These are phyloP conservation scores for Pleurotus platypus DNA, from an alignment of 768 basidiomycete species.

Conservation along the genomic window DNA sequence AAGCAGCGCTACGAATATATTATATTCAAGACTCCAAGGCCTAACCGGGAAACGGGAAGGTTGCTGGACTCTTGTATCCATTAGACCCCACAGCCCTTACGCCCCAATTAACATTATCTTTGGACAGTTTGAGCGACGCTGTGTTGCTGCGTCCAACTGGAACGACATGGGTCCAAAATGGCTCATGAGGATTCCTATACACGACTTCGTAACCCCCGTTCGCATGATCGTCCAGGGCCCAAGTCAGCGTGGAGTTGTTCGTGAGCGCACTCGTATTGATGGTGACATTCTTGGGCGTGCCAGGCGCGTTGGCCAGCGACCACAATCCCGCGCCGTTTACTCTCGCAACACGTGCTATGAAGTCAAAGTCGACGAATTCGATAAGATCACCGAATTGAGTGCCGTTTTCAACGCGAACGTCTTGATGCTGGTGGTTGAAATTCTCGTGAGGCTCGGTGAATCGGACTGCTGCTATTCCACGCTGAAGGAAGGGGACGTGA, in stretches of 20 bases:
- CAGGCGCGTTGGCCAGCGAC: slow-evolving; percentile 54
- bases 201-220: slow-evolving; percentile 49
- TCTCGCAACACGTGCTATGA: slow-evolving; percentile 45
- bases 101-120: slow-evolving; percentile 51
- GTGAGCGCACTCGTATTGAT: background rate
- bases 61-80: slow-evolving; percentile 49
- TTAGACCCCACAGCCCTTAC: slow-evolving; percentile 48
- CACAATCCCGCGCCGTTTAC: slow-evolving; percentile 52
- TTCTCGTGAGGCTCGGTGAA: slow-evolving; percentile 60
- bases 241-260: slow-evolving; percentile 15
- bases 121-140: slow-evolving; percentile 41
- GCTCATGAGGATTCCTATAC: slow-evolving; percentile 44
- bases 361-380: slow-evolving; percentile 52
- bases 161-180: slow-evolving; percentile 46
- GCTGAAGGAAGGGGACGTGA: slow-evolving; percentile 46
- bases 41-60: slow-evolving; percentile 25
- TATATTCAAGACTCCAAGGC: too few relatives aligned
- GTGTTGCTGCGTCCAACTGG: slow-evolving; percentile 40
- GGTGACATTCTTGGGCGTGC: slow-evolving; percentile 37
- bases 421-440: slow-evolving; percentile 57
- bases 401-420: slow-evolving; percentile 45
- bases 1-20: slow-evolving; percentile 5
- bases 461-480: slow-evolving; percentile 49
- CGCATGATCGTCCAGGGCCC: slow-evolving; percentile 35
- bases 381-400: slow-evolving; percentile 54